These are phyloP conservation scores for Volvox reticuliferus DNA, from an alignment of 139 green algal species.

Conservation along the genomic window DNA sequence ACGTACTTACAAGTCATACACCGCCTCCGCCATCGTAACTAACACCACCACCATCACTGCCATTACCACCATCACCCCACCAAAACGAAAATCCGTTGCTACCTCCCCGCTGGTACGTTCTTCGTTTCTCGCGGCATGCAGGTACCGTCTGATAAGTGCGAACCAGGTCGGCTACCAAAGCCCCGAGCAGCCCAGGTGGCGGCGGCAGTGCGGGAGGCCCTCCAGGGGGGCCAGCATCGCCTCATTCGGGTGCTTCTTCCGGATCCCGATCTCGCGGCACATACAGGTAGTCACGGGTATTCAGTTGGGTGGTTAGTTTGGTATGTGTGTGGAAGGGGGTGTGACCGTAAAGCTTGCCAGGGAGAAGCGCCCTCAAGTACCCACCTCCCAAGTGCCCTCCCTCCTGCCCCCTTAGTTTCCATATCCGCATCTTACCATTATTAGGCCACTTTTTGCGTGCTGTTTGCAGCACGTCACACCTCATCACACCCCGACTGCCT, in stretches of 20 bases:
- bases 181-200: conserved; percentile 95
- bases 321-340: background rate
- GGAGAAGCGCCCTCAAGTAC: background rate
- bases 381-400: background rate
- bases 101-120: no score
- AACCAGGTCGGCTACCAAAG: conserved; percentile 89
- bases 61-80: no score
- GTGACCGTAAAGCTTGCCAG: background rate
- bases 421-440: no score
- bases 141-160: conserved; percentile 88
- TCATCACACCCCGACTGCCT: no score
- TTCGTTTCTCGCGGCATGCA: conserved; percentile 7
- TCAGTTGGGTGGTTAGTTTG: background rate
- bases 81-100: no score
- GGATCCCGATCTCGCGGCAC: conserved; percentile 89
- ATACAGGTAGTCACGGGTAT: conserved; percentile 69
- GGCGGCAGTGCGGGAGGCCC: conserved; percentile 87
- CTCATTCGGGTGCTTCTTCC: conserved; percentile 81
- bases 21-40: no score
- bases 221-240: conserved; percentile 58
- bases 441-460: no score
- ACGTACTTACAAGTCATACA: no score
- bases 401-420: background rate
- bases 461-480: no score
- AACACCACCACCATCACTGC: background rate